Conservation (phyloP, 2,329 filamentous ascomycete genomes). For the Aureobasidium pullulans region DNA sequence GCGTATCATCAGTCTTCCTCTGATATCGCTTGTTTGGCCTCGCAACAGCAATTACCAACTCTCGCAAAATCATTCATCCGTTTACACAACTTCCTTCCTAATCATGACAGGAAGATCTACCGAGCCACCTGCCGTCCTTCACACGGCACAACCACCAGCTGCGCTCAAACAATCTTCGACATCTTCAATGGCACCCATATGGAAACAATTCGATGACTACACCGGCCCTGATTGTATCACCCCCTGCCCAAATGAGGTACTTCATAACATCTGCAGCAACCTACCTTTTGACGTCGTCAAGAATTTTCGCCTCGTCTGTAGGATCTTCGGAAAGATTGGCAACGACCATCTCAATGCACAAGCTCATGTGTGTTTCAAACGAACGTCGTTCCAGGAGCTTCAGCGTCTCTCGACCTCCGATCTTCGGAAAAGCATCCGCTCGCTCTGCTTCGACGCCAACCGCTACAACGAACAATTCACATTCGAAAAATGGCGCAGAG, state of each 20-base stretch:
- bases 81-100: too few relatives aligned
- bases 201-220: not conserved
- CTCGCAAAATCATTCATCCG: too few relatives aligned
- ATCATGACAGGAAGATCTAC: too few relatives aligned
- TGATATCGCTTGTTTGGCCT: too few relatives aligned
- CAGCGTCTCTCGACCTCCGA: not conserved
- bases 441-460: not conserved
- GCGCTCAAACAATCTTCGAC: too few relatives aligned
- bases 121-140: too few relatives aligned
- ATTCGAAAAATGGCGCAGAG: not conserved
- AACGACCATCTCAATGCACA: not conserved
- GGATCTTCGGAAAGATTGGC: not conserved
- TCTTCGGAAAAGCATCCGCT: not conserved
- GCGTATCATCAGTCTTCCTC: too few relatives aligned
- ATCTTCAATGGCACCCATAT: not conserved
- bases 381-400: not conserved
- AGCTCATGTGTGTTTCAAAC: not conserved
- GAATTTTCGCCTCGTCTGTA: not conserved
- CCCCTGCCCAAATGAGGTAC: not conserved
- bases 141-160: too few relatives aligned
- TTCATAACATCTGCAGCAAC: not conserved
- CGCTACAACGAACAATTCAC: not conserved
- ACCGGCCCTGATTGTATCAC: not conserved
- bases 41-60: too few relatives aligned
- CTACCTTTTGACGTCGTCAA: not conserved